These are phyloP conservation scores for Bolboschoenoplectus hybrid DNA, from an alignment of 202 grass and related monocot genomes.

Conservation along the genomic window DNA sequence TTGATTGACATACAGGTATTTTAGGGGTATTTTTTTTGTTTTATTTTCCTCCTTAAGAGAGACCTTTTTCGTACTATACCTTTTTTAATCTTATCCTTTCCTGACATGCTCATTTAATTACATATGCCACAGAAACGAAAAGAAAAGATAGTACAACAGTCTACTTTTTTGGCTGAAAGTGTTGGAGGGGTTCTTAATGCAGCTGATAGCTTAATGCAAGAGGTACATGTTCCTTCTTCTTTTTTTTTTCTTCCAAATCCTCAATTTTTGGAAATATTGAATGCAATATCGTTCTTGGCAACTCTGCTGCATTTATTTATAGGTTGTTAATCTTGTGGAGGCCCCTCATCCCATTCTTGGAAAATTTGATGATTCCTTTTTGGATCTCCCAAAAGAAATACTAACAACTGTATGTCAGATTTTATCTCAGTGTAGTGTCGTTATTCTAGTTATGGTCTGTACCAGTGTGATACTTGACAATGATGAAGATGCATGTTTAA, in stretches of 20 bases:
- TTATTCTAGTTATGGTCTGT: constrained; percentile 24
- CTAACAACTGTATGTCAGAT: constrained; percentile 73
- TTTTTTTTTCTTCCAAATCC: constrained; percentile 15
- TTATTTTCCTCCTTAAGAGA: neutral
- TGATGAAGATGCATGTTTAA: constrained; percentile 38
- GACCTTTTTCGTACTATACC: neutral
- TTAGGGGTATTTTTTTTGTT: constrained; percentile 13
- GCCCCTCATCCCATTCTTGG: constrained; percentile 84
- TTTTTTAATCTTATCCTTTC: constrained; percentile 23
- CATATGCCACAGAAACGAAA: constrained; percentile 62
- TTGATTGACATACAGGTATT: constrained; percentile 80
- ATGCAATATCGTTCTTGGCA: constrained; percentile 29
- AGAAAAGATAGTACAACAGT: constrained; percentile 60
- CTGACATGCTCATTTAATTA: constrained; percentile 1
- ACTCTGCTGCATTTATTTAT: constrained; percentile 30
- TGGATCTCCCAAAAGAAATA: constrained; percentile 93
- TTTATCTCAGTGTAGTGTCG: constrained; percentile 14
- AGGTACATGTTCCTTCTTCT: constrained; percentile 53
- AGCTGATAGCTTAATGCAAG: constrained; percentile 71
- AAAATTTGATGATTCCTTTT: constrained; percentile 77
- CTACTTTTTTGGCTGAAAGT: constrained; percentile 60
- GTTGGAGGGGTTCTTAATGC: constrained; percentile 58
- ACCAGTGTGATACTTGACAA: constrained; percentile 35
- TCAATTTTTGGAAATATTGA: constrained; percentile 26
- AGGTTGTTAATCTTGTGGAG: constrained; percentile 96